Percentiles rank a stretch among this genome's conserved stretches.
phyloP scores from a whole-genome alignment of 768 basidiomycete genomes.

The Tulasnella sp. region DNA sequence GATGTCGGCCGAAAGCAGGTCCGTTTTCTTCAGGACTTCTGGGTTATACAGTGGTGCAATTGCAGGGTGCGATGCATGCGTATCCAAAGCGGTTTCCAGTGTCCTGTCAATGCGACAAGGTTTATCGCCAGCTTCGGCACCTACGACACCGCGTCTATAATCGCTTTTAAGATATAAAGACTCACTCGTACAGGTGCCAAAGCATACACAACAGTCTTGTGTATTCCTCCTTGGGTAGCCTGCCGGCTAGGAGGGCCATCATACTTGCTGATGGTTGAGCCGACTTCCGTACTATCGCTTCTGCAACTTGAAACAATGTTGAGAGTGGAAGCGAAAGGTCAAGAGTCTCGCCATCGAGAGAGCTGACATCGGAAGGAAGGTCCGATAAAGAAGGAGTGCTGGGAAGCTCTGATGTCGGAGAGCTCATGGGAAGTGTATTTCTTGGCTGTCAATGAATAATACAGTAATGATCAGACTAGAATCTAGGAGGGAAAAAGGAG shows the following conservation, averaged over 20 bases:
- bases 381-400: not conserved
- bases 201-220: constrained; percentile 73
- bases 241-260: constrained; percentile 58
- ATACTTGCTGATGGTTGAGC: constrained; percentile 64
- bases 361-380: not conserved
- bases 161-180: constrained; percentile 31
- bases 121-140: not conserved
- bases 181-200: constrained; percentile 78
- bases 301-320: constrained; percentile 48
- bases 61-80: constrained; percentile 14
- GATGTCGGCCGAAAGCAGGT: constrained; percentile 68
- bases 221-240: constrained; percentile 66
- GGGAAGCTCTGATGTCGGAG: not conserved
- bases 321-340: constrained; percentile 46
- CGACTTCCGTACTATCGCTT: constrained; percentile 56
- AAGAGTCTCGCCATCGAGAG: not conserved
- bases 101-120: constrained; percentile 49
- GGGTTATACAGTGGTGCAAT: constrained; percentile 62
- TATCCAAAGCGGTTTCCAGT: constrained; percentile 60
- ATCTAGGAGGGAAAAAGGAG: not conserved
- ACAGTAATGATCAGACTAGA: not conserved
- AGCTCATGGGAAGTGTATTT: not conserved
- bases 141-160: not conserved
- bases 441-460: too few species aligned
- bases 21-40: constrained; percentile 62